A percentile compares a stretch with the other conserved stretches of the same genome.
Conservation (phyloP, 257 asterid genomes). For the Lycium barbarum region DNA sequence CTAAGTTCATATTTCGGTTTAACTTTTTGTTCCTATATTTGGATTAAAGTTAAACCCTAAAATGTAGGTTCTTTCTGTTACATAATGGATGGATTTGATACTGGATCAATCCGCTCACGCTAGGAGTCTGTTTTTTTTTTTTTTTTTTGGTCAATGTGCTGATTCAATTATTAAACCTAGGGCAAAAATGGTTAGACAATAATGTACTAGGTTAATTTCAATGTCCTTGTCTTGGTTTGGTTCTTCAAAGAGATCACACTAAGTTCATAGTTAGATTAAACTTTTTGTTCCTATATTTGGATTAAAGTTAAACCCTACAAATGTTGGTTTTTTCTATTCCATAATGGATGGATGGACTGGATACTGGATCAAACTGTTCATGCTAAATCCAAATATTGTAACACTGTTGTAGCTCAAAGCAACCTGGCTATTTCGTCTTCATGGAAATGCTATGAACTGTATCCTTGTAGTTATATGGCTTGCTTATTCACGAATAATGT, state of each 20-base stretch:
- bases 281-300: not conserved
- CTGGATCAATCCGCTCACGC: too few relatives aligned
- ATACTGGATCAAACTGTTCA: not conserved
- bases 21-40: too few relatives aligned
- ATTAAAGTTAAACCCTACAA: not conserved
- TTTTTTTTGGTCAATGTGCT: not conserved
- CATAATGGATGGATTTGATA: too few relatives aligned
- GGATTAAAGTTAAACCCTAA: too few relatives aligned
- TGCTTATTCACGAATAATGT: not conserved
- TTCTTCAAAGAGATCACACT: not conserved
- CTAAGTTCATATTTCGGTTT: not conserved
- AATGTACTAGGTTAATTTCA: not conserved
- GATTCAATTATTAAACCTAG: not conserved
- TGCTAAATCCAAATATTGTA: not conserved
- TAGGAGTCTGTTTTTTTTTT: not conserved
- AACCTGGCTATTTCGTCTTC: not conserved
- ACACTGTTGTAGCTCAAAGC: not conserved
- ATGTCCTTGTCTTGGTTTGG: conserved; percentile 1
- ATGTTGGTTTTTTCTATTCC: not conserved
- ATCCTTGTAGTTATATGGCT: conserved; percentile 6
- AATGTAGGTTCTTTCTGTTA: too few relatives aligned
- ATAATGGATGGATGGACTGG: not conserved
- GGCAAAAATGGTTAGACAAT: conserved; percentile 7
- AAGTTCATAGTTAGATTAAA: not conserved
- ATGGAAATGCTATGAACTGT: not conserved